Evolutionary conservation across 257 asterid genomes (phyloP).

Genomic region (Craterostigma plantagineum): DNA sequence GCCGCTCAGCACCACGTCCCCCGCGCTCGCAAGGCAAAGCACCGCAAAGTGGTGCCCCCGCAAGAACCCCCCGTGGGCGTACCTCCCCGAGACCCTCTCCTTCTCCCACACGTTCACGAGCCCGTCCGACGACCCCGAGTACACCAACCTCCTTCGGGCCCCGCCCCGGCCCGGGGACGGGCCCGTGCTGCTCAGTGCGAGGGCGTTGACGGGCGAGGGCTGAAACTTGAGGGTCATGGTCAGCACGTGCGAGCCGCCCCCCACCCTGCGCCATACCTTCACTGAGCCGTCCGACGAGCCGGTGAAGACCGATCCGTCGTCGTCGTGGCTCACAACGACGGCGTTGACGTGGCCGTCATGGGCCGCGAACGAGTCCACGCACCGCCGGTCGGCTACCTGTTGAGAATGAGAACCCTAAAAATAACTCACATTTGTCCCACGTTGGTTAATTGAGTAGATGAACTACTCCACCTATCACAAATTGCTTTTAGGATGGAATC

Average conservation of each 20-base stretch:
- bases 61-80: slow-evolving; percentile 45
- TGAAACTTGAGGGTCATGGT: slow-evolving; percentile 52
- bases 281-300: slow-evolving; percentile 53
- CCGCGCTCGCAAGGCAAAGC: slow-evolving; percentile 37
- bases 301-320: slow-evolving; percentile 55
- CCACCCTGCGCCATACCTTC: slow-evolving; percentile 54
- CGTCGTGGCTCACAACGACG: slow-evolving; percentile 27
- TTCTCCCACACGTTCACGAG: slow-evolving; percentile 28
- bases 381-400: slow-evolving; percentile 19
- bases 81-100: slow-evolving; percentile 25
- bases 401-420: no score
- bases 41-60: slow-evolving; percentile 63
- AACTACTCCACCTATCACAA: no score
- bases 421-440: no score
- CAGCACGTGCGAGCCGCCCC: slow-evolving; percentile 36
- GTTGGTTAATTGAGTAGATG: no score
- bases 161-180: neutral
- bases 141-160: slow-evolving; percentile 24
- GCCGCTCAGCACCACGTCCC: slow-evolving; percentile 14
- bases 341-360: slow-evolving; percentile 48
- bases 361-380: slow-evolving; percentile 44
- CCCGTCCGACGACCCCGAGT: slow-evolving; percentile 63
- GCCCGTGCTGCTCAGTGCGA: slow-evolving; percentile 22
- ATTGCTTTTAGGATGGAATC: no score
- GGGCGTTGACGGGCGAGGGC: slow-evolving; percentile 51